phyloP scores from a whole-genome alignment of 768 basidiomycete species.

The Leccinum olivaceopallidum region DNA sequence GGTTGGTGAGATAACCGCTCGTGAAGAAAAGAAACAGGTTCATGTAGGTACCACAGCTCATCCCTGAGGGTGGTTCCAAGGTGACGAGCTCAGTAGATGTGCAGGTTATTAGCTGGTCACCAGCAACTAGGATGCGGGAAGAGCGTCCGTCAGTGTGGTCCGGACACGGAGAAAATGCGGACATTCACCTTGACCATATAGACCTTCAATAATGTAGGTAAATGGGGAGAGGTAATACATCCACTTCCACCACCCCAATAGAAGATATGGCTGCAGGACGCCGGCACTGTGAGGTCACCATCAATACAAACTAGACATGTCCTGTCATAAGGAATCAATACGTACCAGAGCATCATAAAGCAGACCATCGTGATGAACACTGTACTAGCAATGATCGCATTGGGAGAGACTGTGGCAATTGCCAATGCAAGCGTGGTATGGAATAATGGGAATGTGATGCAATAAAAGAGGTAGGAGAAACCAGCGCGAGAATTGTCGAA shows the following conservation, averaged over 20 bases:
- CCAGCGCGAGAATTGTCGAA: slow-evolving; percentile 38
- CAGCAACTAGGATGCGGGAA: slow-evolving; percentile 36
- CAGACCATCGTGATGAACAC: slow-evolving; percentile 40
- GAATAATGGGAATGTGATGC: slow-evolving; percentile 43
- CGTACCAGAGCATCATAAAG: slow-evolving; percentile 45
- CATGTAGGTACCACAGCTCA: slow-evolving; percentile 56
- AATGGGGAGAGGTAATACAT: slow-evolving; percentile 48
- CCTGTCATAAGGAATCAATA: background rate
- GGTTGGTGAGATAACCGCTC: slow-evolving; percentile 60
- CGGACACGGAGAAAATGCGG: no score
- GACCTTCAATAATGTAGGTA: slow-evolving; percentile 52
- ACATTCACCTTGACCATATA: slow-evolving; percentile 29
- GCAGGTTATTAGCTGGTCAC: slow-evolving; percentile 46
- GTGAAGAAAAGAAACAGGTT: slow-evolving; percentile 44
- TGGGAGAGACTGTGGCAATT: slow-evolving; percentile 43
- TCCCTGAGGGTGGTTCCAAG: slow-evolving; percentile 52
- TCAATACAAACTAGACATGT: background rate
- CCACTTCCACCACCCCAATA: slow-evolving; percentile 35
- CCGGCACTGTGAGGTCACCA: slow-evolving; percentile 37
- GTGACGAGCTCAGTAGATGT: slow-evolving; percentile 50
- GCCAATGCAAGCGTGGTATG: slow-evolving; percentile 43
- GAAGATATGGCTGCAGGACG: slow-evolving; percentile 45
- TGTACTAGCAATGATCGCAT: slow-evolving; percentile 40
- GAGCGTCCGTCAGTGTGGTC: background rate
- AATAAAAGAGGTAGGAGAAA: slow-evolving; percentile 40